Conservation (phyloP, 2,329 filamentous ascomycete species). For the Exophiala viscosa region DNA sequence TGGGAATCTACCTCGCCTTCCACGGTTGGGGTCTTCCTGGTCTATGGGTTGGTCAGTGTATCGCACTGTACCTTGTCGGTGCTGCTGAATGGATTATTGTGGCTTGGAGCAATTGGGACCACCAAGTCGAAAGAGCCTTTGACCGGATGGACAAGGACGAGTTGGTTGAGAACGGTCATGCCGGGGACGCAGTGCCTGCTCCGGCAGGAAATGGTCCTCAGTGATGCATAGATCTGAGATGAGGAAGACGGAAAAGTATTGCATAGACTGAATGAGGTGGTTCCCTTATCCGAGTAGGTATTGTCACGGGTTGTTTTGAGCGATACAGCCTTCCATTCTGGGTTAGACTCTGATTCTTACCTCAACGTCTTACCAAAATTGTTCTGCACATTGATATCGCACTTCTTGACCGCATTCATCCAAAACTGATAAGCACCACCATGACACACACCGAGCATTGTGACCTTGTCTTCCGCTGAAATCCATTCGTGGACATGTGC, state of each 20-base stretch:
- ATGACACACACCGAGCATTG: too few species aligned
- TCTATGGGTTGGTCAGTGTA: constrained; percentile 79
- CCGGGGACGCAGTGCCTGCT: constrained; percentile 10
- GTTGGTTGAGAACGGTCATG: constrained; percentile 24
- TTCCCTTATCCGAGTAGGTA: neutral
- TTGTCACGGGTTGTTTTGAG: neutral
- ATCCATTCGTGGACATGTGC: too few species aligned
- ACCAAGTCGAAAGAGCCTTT: constrained; percentile 66
- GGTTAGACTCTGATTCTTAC: constrained; percentile 4
- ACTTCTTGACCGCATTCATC: too few species aligned
- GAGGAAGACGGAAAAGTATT: neutral
- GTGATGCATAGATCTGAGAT: neutral
- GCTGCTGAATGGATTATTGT: constrained; percentile 76
- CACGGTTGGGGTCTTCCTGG: constrained; percentile 78
- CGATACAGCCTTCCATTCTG: constrained; percentile 5
- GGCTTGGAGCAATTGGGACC: constrained; percentile 70
- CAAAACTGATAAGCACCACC: too few species aligned
- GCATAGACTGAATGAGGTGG: neutral
- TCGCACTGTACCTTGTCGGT: constrained; percentile 76
- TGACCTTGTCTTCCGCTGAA: too few species aligned
- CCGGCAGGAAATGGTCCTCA: constrained; percentile 22
- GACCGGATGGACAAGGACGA: constrained; percentile 60
- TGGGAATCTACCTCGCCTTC: constrained; percentile 81
- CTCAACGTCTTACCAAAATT: constrained; percentile 6
- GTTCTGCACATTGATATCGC: too few species aligned